Conservation (phyloP, 495 filamentous ascomycete genomes). For the Hypomontagnella monticulosa region DNA sequence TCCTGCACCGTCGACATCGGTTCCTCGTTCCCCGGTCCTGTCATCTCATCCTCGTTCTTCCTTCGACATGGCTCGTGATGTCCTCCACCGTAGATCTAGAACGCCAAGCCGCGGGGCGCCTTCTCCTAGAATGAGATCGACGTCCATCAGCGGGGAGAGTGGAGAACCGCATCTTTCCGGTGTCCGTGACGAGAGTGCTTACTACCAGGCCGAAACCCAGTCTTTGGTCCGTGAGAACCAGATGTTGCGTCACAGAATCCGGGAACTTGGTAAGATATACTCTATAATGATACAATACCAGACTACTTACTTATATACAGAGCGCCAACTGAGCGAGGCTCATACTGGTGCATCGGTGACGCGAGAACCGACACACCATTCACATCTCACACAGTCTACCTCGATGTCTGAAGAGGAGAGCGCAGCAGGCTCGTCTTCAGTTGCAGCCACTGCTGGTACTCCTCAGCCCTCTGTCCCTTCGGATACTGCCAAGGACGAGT, state of each 20-base stretch:
- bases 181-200: conserved; percentile 80
- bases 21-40: conserved; percentile 64
- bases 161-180: conserved; percentile 55
- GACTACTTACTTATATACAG: conserved; percentile 31
- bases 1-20: conserved; percentile 46
- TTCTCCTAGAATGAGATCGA: conserved; percentile 61
- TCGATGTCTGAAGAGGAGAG: conserved; percentile 43
- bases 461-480: conserved; percentile 11
- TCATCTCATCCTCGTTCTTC: conserved; percentile 65
- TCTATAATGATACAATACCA: background rate
- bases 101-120: conserved; percentile 66
- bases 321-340: conserved; percentile 52
- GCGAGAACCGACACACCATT: conserved; percentile 52
- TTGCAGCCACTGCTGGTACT: conserved; percentile 12
- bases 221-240: conserved; percentile 91
- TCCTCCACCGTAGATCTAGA: conserved; percentile 62
- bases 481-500: conserved; percentile 35
- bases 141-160: conserved; percentile 63
- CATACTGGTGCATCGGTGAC: conserved; percentile 48
- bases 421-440: conserved; percentile 19
- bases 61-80: conserved; percentile 65
- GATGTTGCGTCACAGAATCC: conserved; percentile 85
- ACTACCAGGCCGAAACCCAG: conserved; percentile 91
- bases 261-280: conserved; percentile 73
- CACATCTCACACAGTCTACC: conserved; percentile 50